phyloP scores from a whole-genome alignment of 768 basidiomycete species.

The Hemileccinum impolitum region DNA sequence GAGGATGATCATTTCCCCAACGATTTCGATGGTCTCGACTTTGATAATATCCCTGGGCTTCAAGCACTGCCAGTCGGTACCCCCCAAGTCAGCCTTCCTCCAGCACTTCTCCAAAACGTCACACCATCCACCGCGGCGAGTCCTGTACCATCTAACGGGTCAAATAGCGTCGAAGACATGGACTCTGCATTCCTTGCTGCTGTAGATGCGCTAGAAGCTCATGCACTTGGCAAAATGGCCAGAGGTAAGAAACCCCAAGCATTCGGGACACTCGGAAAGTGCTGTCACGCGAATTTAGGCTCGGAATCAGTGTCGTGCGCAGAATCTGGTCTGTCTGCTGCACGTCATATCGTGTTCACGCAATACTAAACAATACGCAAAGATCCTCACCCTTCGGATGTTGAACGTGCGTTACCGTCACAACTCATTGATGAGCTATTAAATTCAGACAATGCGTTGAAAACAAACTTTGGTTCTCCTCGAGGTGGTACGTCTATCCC shows the following conservation, averaged over 20 bases:
- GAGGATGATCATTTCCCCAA: conserved; percentile 55
- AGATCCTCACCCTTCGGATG: conserved; percentile 5
- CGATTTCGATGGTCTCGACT: conserved; percentile 49
- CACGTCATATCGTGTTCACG: neutral
- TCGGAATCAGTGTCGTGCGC: neutral
- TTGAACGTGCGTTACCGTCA: conserved; percentile 8
- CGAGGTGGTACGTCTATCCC: conserved; percentile 19
- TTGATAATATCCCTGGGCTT: conserved; percentile 37
- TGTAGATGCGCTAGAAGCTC: conserved; percentile 47
- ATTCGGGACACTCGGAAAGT: neutral
- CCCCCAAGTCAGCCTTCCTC: conserved; percentile 1
- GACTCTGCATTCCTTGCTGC: conserved; percentile 32
- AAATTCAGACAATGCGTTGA: neutral
- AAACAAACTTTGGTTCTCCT: neutral
- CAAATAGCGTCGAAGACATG: conserved; percentile 13
- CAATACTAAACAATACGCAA: conserved; percentile 1
- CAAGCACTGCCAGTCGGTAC: conserved; percentile 10
- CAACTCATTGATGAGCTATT: neutral
- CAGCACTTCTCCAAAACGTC: neutral
- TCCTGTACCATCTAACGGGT: conserved; percentile 6
- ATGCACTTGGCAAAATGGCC: conserved; percentile 12
- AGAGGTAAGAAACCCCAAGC: conserved; percentile 8
- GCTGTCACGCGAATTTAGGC: neutral
- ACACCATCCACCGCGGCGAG: conserved; percentile 7
- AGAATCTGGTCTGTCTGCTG: conserved; percentile 7